Conservation (phyloP, 2,329 filamentous ascomycete species). For the Cercospora zeae-maydis region DNA sequence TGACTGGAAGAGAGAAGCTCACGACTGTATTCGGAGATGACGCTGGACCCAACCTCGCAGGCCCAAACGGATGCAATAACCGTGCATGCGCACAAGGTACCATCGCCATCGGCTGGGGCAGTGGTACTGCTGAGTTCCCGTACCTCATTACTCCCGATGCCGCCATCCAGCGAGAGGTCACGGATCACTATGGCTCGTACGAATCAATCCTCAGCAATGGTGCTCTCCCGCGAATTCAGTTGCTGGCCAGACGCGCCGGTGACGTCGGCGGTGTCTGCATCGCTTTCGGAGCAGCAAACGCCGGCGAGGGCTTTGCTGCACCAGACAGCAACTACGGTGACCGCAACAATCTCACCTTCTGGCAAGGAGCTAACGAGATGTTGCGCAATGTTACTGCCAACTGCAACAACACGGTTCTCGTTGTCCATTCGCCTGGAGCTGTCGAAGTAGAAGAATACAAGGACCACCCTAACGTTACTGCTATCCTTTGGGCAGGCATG, state of each 20-base stretch:
- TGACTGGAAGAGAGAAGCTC: conserved; percentile 64
- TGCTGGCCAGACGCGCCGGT: conserved; percentile 54
- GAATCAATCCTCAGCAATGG: conserved; percentile 57
- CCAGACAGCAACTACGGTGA: conserved; percentile 83
- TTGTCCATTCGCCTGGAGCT: conserved; percentile 81
- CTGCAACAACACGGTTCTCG: conserved; percentile 64
- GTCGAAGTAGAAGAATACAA: conserved; percentile 78
- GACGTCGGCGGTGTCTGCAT: conserved; percentile 51
- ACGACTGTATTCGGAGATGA: conserved; percentile 78
- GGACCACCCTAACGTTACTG: conserved; percentile 70
- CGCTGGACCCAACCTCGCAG: conserved; percentile 67
- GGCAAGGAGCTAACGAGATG: conserved; percentile 26
- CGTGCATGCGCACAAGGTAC: conserved; percentile 60
- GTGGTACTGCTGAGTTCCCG: conserved; percentile 58
- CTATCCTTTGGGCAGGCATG: conserved; percentile 66
- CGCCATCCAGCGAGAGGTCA: conserved; percentile 64
- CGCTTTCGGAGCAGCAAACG: conserved; percentile 83
- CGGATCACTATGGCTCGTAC: conserved; percentile 61
- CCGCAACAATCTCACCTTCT: conserved; percentile 67
- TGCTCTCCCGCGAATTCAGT: conserved; percentile 49
- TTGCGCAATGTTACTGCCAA: conserved; percentile 31
- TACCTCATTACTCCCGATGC: conserved; percentile 59
- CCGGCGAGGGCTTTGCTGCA: conserved; percentile 79
- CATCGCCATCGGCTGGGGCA: conserved; percentile 64
- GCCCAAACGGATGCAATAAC: conserved; percentile 75